Evolutionary conservation across 108 stramenopile species (phyloP).

Genomic region (Discostella pseudostelligera): DNA sequence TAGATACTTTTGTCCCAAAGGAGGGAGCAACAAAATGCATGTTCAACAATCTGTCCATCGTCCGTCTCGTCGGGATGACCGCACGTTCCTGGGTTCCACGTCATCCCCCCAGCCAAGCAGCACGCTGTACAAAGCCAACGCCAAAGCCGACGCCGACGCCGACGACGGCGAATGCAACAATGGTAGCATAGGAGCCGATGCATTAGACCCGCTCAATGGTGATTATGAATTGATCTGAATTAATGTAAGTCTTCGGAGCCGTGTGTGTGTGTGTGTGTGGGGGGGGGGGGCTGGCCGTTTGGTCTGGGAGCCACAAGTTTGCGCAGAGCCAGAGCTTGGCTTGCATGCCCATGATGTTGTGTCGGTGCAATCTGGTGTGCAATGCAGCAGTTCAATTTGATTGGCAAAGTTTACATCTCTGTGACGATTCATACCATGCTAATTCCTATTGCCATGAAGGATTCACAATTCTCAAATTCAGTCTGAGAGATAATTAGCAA

Average conservation of each 20-base stretch:
- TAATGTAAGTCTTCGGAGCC: neutral
- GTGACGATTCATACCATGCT: conserved; percentile 29
- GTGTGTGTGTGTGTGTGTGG: too few species aligned
- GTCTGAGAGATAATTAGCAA: conserved; percentile 11
- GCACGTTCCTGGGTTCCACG: conserved; percentile 6
- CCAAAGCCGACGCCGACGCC: neutral
- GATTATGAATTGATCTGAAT: too few species aligned
- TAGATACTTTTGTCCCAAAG: neutral
- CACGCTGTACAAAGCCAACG: neutral
- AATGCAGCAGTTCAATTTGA: neutral
- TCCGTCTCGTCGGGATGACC: neutral
- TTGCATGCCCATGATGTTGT: too few species aligned
- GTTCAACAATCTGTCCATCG: neutral
- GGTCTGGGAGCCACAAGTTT: too few species aligned
- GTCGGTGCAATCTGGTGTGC: too few species aligned
- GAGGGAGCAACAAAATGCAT: conserved; percentile 2
- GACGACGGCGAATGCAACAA: too few species aligned
- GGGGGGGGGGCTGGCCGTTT: too few species aligned
- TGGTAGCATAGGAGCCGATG: too few species aligned
- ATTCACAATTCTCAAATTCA: too few species aligned
- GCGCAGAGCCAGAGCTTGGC: too few species aligned
- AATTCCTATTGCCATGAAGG: conserved; percentile 28
- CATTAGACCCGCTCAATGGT: too few species aligned
- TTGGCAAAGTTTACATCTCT: conserved; percentile 8
- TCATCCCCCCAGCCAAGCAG: neutral